phyloP scores from a whole-genome alignment of 2,329 filamentous ascomycete genomes.

The Thielaviopsis musarum region DNA sequence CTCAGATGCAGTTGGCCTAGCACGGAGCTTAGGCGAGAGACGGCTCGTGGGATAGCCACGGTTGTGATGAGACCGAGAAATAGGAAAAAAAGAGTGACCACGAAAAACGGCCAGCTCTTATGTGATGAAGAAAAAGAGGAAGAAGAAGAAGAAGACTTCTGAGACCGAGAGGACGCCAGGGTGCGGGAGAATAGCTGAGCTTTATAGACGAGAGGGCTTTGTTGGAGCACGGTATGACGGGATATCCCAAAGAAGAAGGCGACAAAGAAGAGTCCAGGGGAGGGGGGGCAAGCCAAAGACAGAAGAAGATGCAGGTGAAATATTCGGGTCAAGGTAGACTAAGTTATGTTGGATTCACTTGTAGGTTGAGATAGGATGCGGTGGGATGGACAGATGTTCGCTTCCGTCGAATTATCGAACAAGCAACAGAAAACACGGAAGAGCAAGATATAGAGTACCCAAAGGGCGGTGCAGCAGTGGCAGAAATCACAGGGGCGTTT shows the following conservation, averaged over 20 bases:
- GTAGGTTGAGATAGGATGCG: not conserved
- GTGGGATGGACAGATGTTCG: slow-evolving; percentile 1
- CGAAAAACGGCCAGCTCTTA: slow-evolving; percentile 5
- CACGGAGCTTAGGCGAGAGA: slow-evolving; percentile 40
- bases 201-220: slow-evolving; percentile 1
- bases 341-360: not conserved
- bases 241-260: not conserved
- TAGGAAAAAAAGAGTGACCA: slow-evolving; percentile 33
- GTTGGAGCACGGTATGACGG: not conserved
- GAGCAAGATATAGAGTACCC: not conserved
- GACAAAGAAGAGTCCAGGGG: not conserved
- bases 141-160: not conserved
- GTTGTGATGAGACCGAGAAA: slow-evolving; percentile 40
- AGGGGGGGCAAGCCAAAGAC: not conserved
- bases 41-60: slow-evolving; percentile 47
- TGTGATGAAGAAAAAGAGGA: slow-evolving; percentile 1
- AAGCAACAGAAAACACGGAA: not conserved
- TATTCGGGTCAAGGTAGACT: not conserved
- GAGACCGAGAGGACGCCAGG: slow-evolving; percentile 2
- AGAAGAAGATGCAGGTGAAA: not conserved
- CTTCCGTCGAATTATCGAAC: not conserved
- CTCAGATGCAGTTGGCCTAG: slow-evolving; percentile 36
- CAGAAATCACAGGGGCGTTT: not conserved
- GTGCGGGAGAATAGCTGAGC: not conserved
- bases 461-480: not conserved